Evolutionary conservation across 495 filamentous ascomycete genomes (phyloP).

Genomic region (Bryoglossum gracile): DNA sequence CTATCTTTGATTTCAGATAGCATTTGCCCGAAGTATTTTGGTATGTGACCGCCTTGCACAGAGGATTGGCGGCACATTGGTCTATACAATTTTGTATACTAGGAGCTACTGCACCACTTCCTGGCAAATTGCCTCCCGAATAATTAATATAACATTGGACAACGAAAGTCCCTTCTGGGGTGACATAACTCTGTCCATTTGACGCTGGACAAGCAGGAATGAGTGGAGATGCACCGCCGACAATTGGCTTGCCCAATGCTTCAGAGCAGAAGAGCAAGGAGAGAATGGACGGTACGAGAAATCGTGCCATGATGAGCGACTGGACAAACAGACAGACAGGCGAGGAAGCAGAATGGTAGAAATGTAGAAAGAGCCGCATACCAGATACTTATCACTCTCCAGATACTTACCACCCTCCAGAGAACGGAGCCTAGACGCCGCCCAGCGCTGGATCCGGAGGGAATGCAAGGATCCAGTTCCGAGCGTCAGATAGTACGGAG

Average conservation of each 20-base stretch:
- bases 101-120: background rate
- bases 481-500: too few relatives aligned
- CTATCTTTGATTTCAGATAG: background rate
- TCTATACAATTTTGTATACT: background rate
- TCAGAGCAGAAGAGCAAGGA: background rate
- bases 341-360: too few relatives aligned
- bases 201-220: background rate
- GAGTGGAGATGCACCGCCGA: background rate
- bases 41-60: background rate
- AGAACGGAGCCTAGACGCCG: too few relatives aligned
- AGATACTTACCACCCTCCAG: too few relatives aligned
- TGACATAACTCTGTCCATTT: background rate
- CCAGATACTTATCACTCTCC: too few relatives aligned
- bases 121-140: background rate
- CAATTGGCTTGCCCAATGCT: background rate
- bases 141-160: background rate
- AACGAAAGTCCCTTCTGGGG: background rate
- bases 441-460: too few relatives aligned
- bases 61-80: background rate
- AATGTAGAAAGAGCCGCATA: too few relatives aligned
- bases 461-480: too few relatives aligned
- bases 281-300: background rate
- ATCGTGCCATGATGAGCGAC: slow-evolving; percentile 1
- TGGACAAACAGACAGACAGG: too few relatives aligned
- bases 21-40: background rate